Conservation (phyloP, 1,139 yeast species). For the Geotrichum restrictum region DNA sequence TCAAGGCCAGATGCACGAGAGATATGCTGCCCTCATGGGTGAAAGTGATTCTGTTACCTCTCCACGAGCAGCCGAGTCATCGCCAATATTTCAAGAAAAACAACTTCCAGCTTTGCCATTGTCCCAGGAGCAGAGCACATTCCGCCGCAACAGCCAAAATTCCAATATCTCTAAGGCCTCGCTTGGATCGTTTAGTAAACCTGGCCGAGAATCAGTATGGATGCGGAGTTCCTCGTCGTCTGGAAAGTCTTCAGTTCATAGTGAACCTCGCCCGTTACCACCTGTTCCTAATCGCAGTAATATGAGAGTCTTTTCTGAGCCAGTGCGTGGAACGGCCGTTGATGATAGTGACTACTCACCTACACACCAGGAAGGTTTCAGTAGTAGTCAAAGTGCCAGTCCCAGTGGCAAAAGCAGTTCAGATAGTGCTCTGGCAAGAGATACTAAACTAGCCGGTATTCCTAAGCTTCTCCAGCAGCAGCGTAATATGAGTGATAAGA, state of each 20-base stretch:
- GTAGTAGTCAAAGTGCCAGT: neutral
- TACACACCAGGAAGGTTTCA: neutral
- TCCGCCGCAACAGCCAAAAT: neutral
- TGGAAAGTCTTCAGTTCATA: conserved; percentile 2
- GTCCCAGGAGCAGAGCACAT: neutral
- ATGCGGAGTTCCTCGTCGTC: conserved; percentile 16
- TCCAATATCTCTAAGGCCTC: conserved; percentile 25
- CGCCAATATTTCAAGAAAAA: no score
- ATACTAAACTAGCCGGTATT: neutral
- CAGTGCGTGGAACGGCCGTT: neutral
- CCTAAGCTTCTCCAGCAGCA: conserved; percentile 20
- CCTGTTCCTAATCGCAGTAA: conserved; percentile 16
- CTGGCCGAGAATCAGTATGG: conserved; percentile 26
- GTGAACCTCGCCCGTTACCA: conserved; percentile 14
- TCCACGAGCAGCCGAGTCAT: neutral
- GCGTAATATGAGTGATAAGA: conserved; percentile 27
- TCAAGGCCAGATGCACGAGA: conserved; percentile 22
- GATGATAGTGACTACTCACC: neutral
- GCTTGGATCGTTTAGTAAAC: conserved; percentile 23
- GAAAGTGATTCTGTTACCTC: no score
- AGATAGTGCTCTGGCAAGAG: neutral
- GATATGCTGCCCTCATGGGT: conserved; percentile 22
- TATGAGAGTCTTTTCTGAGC: conserved; percentile 5
- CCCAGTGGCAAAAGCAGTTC: neutral
- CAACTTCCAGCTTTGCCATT: no score